Evolutionary conservation across 1,139 yeast species (phyloP), one percentile per base, ranked within the genome.

Genomic region (Taphrina pruni): DNA sequence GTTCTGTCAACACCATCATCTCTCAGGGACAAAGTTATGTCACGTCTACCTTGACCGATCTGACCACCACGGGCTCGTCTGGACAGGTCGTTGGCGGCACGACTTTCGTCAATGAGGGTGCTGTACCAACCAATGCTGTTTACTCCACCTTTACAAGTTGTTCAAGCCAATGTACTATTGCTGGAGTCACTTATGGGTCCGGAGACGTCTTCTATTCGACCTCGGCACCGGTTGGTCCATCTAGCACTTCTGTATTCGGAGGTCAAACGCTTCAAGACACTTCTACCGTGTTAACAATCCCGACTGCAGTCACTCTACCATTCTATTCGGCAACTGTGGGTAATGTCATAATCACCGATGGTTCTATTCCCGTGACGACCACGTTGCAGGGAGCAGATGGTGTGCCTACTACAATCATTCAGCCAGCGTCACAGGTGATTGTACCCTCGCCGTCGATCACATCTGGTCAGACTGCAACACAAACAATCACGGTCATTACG

Each of bases 61-160:
- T 46, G 46, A 43, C 62, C 12, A 35, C 52, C 11, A 32, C 52
- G 9, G 67, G 67, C 9, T 26, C 36, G 26, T 26, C 56, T 8
- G 67, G 67, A 38, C 61, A 55, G 14, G 51, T 64, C 48, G 20
- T 64, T 20, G 67, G 67, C 5, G 67, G 67, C 17, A 54, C 55
- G 6, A 55, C 61, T 6, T 41, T 51, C 32, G 26, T 64, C 67
- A 64, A 64, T 55, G 46, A 46, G 17, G 67, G 61, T 39, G 60
- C 60, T 48, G 52, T 46, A 14, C 46, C 58, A 11, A 38, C 60
- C 20, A 55, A 54, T 55, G 61, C 57, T 9, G 61, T 36, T 4
- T 64, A 39, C 56, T 26, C 50, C 55, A 50, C 67, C 1, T 64
- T 45, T 39, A 64, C 67, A 4, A 55, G 43, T 14, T 64, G 67